Percentiles rank a stretch among this genome's conserved stretches.
These are phyloP conservation scores for Cyclotella kingstonii DNA, from an alignment of 108 stramenopile species.

Conservation along the genomic window DNA sequence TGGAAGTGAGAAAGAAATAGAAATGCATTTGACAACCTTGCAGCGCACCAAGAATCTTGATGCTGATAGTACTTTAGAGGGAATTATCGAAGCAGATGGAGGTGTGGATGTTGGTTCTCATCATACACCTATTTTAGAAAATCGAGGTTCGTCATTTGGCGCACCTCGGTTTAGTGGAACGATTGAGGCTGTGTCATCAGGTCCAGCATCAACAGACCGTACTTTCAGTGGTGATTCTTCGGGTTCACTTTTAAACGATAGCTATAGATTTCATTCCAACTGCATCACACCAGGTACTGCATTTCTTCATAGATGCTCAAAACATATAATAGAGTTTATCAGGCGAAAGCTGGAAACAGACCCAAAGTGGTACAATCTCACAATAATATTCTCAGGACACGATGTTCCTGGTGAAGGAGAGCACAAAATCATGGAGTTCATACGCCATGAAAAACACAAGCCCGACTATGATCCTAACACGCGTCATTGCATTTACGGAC, in stretches of 20 bases:
- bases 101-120: conserved; percentile 34
- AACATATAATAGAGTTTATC: conserved; percentile 69
- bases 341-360: conserved; percentile 71
- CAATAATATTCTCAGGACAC: conserved; percentile 93
- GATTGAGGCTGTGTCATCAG: conserved; percentile 30
- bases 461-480: conserved; percentile 88
- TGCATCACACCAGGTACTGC: conserved; percentile 98
- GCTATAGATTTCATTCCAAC: conserved; percentile 92
- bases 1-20: conserved; percentile 85
- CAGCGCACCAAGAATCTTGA: conserved; percentile 48
- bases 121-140: conserved; percentile 1
- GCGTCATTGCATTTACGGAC: conserved; percentile 97
- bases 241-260: conserved; percentile 2
- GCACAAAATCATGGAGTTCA: conserved; percentile 99
- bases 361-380: conserved; percentile 79
- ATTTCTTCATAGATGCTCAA: conserved; percentile 85
- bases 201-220: background rate
- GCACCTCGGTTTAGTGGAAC: conserved; percentile 40
- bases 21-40: conserved; percentile 62
- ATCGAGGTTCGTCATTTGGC: conserved; percentile 7
- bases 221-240: background rate
- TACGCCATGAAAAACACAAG: conserved; percentile 67
- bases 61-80: conserved; percentile 23
- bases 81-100: conserved; percentile 37
- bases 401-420: conserved; percentile 99